phyloP scores from a whole-genome alignment of 345 rosid species.

The Moringa oleifera region DNA sequence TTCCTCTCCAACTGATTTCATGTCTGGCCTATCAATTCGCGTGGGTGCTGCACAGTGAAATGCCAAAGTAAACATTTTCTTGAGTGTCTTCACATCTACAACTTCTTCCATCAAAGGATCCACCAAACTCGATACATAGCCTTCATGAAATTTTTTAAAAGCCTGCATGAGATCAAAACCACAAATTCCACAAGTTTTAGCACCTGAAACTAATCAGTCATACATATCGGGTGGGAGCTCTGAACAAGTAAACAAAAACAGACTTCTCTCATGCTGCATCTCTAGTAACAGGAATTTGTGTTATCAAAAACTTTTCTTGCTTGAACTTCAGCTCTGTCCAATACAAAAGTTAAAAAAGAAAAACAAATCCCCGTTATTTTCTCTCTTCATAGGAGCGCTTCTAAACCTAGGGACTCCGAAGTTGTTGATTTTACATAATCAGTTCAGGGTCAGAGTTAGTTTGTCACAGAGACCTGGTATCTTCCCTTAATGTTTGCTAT shows the following conservation, averaged over 20 bases:
- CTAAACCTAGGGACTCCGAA: no score
- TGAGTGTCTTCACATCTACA: slow-evolving; percentile 38
- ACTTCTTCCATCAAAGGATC: slow-evolving; percentile 61
- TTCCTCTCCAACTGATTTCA: slow-evolving; percentile 77
- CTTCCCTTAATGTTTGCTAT: no score
- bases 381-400: no score
- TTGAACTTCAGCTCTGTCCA: no score
- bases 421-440: no score
- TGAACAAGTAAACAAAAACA: background rate
- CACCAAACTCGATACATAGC: slow-evolving; percentile 43
- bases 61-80: slow-evolving; percentile 71
- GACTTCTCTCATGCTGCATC: background rate
- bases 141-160: slow-evolving; percentile 62
- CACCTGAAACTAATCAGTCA: background rate
- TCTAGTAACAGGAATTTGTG: background rate
- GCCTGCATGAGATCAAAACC: slow-evolving; percentile 51
- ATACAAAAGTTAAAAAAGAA: no score
- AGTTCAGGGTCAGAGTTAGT: no score
- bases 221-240: background rate
- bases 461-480: no score
- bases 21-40: slow-evolving; percentile 70
- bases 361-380: no score
- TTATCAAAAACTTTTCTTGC: no score
- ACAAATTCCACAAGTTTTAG: background rate
- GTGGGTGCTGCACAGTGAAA: slow-evolving; percentile 86